Base-by-base conservation (phyloP, 2,329 filamentous ascomycete species). In the Fusarium agapanthi region DNA sequence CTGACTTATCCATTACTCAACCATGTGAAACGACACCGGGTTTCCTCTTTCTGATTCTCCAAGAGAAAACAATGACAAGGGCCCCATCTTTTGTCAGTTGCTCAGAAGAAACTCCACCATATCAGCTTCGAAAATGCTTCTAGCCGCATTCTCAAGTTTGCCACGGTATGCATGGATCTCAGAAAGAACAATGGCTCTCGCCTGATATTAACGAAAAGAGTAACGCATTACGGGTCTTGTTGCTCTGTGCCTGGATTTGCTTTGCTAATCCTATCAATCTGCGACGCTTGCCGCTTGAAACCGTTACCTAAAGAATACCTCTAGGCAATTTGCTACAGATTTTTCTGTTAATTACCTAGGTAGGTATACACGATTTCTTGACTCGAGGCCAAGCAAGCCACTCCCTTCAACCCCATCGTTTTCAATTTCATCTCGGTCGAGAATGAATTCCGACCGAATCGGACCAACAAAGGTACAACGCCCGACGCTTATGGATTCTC, bases 101-200 rank as follows among this genome's bases (percentile, higher is more conserved):
- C 44, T 50, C 57, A 64, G 35, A 64, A 64, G 43, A 30, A 22
- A 55, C 63, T 65, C 71, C 71, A 74, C 71, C 56, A 47, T 41
- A 51, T 53, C 53, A 44, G 47, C 55, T 71, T 73, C 71, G 63
- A 73, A 60, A 72, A 73, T 61, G 67, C 67, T 73, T 73, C 71
- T 73, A 73, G 67, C 64, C 64, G 63, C 30, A 57, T 74, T 73
- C 71, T 54, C 62, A 69, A 58, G 67, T 69, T 73, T 61, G 71
- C 71, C 67, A 73, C 67, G 34, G 18, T 68, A 72, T 74, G 71
- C 71, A 73, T 74, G 71, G 71, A 62, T 57, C 45, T 59, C 40
- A 44, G 41, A 55, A 53, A 51, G 48, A 35, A 56, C 53, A 53
- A 47, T 68, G 44, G 34, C 67, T 60, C 61, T 73, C 67, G 71